Percentiles rank a stretch among this genome's conserved stretches.
These are phyloP conservation scores for Cercospora canescens DNA, from an alignment of 2,329 filamentous ascomycete genomes.

Conservation along the genomic window DNA sequence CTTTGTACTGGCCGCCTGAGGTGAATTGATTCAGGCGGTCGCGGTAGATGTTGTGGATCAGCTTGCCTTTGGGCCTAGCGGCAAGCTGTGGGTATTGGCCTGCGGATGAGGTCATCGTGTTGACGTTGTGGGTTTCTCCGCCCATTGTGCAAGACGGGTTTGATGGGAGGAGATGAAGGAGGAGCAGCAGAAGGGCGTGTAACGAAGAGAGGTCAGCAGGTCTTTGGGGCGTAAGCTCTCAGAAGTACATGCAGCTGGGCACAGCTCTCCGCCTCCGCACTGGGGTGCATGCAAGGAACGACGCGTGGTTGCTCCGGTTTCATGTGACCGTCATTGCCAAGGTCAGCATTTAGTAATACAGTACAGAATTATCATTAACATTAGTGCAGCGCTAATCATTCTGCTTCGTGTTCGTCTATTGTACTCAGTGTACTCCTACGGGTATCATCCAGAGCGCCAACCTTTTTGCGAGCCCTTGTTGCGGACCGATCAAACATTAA, in stretches of 20 bases:
- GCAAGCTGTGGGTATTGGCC: conserved; percentile 52
- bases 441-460: not conserved
- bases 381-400: not conserved
- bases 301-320: conserved; percentile 1
- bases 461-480: not conserved
- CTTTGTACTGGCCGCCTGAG: conserved; percentile 63
- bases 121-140: conserved; percentile 36
- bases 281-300: conserved; percentile 3
- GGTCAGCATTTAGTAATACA: not conserved
- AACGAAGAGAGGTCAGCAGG: not conserved
- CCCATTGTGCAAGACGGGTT: conserved; percentile 34
- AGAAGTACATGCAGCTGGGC: not conserved
- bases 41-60: conserved; percentile 82
- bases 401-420: not conserved
- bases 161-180: not conserved
- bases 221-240: not conserved
- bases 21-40: conserved; percentile 82
- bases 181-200: not conserved
- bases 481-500: not conserved
- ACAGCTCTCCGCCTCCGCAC: conserved; percentile 10
- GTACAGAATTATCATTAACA: not conserved
- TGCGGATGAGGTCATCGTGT: conserved; percentile 27
- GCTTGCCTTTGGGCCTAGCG: conserved; percentile 65
- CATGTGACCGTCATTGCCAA: conserved; percentile 6
- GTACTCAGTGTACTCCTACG: not conserved